A percentile compares a stretch with the other conserved stretches of the same genome.
Evolutionary conservation across 306 rosid species (phyloP).

Genomic region (Elaeagnus macrophylla): DNA sequence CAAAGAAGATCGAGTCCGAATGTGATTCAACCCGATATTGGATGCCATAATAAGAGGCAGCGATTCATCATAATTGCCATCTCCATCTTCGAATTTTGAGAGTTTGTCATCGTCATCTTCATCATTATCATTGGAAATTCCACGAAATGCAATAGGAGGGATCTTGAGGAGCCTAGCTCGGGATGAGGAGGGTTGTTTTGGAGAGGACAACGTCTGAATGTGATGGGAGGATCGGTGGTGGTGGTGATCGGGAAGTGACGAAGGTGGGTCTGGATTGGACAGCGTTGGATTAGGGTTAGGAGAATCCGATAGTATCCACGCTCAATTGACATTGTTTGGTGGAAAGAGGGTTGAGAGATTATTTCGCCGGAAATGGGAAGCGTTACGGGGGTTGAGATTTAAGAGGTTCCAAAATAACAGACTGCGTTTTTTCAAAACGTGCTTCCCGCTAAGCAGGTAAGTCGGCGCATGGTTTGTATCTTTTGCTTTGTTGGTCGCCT

Average conservation of each 20-base stretch:
- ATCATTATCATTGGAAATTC: constrained; percentile 6
- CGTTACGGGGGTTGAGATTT: too few relatives aligned
- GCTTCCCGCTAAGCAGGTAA: too few relatives aligned
- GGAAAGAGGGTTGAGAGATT: too few relatives aligned
- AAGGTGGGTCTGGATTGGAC: constrained; percentile 31
- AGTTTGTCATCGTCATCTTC: neutral
- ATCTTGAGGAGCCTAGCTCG: constrained; percentile 50
- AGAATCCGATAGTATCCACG: too few relatives aligned
- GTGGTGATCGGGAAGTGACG: constrained; percentile 1
- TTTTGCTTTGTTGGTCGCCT: too few relatives aligned
- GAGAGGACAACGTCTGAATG: constrained; percentile 7
- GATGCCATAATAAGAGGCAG: constrained; percentile 44
- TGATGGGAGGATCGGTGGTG: too few relatives aligned
- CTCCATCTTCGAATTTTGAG: neutral
- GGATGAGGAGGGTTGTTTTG: constrained; percentile 17
- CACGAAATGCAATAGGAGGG: constrained; percentile 47
- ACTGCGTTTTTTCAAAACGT: too few relatives aligned
- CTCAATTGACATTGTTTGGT: too few relatives aligned
- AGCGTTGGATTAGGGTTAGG: constrained; percentile 8
- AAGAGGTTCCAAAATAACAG: too few relatives aligned
- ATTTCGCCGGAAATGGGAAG: too few relatives aligned
- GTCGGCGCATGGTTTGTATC: too few relatives aligned
- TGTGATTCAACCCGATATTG: constrained; percentile 64
- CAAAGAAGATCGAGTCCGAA: constrained; percentile 63
- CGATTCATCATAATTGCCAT: too few relatives aligned